Conservation (phyloP, 2,329 filamentous ascomycete species). For the Hypoxylon sp. region DNA sequence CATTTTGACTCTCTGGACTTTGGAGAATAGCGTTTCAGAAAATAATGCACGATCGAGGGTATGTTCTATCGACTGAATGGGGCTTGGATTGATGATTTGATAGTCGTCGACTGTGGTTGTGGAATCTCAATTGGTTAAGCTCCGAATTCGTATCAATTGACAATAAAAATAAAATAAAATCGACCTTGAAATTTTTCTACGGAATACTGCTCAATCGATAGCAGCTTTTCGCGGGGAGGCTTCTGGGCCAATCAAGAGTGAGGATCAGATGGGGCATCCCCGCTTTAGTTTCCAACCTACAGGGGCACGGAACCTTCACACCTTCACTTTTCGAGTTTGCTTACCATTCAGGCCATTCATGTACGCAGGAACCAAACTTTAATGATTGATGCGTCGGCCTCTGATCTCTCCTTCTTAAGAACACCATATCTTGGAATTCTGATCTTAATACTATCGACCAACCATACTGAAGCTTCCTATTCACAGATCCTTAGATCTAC, state of each 20-base stretch:
- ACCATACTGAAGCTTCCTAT: constrained; percentile 7
- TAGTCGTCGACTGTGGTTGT: constrained; percentile 14
- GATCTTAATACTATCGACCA: constrained; percentile 13
- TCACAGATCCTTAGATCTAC: not conserved
- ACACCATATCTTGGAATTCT: not conserved
- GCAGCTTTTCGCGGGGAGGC: constrained; percentile 33
- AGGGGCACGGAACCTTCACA: constrained; percentile 3
- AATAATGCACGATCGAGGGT: not conserved
- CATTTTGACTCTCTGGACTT: constrained; percentile 44
- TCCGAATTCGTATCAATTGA: constrained; percentile 34
- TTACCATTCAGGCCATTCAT: not conserved
- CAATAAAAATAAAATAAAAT: constrained; percentile 38
- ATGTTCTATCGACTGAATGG: not conserved
- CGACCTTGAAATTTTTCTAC: constrained; percentile 49
- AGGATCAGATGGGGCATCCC: constrained; percentile 34
- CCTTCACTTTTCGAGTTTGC: not conserved
- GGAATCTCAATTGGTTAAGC: constrained; percentile 17
- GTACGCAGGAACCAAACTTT: constrained; percentile 10
- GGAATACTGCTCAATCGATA: constrained; percentile 35
- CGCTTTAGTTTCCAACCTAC: constrained; percentile 29
- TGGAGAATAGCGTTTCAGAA: not conserved
- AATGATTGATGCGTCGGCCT: not conserved
- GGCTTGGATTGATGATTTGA: not conserved
- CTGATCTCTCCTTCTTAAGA: not conserved
- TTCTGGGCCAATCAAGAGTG: constrained; percentile 43